Percentiles rank a stretch among this genome's conserved stretches.
These are phyloP conservation scores for Rheum nobile DNA, from an alignment of 148 eudicot species.

Conservation along the genomic window DNA sequence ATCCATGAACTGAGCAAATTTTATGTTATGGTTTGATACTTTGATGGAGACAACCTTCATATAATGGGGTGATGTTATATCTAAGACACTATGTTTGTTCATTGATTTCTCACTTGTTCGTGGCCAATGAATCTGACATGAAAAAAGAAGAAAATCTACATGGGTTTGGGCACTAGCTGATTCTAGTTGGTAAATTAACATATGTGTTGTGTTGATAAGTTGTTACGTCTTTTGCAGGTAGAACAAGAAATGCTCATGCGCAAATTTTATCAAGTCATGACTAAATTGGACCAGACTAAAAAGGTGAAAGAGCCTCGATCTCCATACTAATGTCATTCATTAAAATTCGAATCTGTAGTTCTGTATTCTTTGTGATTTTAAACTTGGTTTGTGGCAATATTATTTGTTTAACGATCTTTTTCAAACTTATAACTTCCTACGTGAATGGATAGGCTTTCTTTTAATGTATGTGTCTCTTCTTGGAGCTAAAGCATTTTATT, in stretches of 20 bases:
- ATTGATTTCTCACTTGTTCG: background rate
- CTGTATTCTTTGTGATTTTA: background rate
- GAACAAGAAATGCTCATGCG: conserved; percentile 5
- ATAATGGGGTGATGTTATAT: background rate
- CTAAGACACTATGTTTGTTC: background rate
- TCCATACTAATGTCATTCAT: background rate
- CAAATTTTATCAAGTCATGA: background rate
- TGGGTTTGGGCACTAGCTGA: background rate
- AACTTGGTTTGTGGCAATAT: background rate
- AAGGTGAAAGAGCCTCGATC: background rate
- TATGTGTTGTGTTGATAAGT: background rate
- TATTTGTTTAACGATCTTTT: no score
- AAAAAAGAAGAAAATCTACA: background rate
- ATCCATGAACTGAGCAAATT: background rate
- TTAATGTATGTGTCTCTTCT: no score
- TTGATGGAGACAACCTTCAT: background rate
- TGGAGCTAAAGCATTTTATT: no score
- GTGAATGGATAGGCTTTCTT: no score
- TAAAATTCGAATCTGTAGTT: background rate
- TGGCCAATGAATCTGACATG: background rate
- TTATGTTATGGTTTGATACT: background rate
- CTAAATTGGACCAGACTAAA: background rate
- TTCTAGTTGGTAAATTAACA: background rate
- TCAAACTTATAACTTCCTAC: no score
- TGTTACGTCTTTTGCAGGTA: background rate